Percentiles rank a stretch among this genome's conserved stretches.
These are phyloP conservation scores for Eucalyptus pauciflora DNA, from an alignment of 345 rosid species.

Conservation along the genomic window DNA sequence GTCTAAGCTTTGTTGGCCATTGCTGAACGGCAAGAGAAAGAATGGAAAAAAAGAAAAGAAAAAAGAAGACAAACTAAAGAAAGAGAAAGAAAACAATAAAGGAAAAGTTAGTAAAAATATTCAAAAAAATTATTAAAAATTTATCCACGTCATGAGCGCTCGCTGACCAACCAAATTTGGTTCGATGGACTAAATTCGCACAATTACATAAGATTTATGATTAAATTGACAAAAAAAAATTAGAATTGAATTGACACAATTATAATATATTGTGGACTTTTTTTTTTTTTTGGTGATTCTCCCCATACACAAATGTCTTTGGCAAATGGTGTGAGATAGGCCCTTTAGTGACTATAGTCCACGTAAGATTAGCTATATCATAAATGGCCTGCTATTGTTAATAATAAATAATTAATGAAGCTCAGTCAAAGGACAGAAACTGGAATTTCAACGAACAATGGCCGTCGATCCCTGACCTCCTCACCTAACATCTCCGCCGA, in stretches of 20 bases:
- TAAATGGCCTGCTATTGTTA: background rate
- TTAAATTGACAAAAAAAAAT: fast-evolving
- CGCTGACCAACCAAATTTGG: too few relatives aligned
- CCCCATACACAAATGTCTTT: too few relatives aligned
- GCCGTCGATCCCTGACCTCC: background rate
- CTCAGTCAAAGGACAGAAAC: background rate
- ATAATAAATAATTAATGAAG: too few relatives aligned
- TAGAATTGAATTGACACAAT: fast-evolving
- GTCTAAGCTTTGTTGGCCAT: fast-evolving
- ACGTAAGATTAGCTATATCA: background rate
- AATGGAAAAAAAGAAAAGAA: too few relatives aligned
- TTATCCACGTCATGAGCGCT: too few relatives aligned
- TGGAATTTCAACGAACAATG: background rate
- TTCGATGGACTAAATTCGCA: fast-evolving
- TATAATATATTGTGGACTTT: too few relatives aligned
- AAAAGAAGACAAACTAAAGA: too few relatives aligned
- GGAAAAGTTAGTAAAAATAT: too few relatives aligned
- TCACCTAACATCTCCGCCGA: background rate
- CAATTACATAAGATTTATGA: fast-evolving
- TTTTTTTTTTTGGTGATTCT: too few relatives aligned
- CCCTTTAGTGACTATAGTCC: background rate
- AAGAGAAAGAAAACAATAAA: too few relatives aligned
- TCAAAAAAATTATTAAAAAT: too few relatives aligned
- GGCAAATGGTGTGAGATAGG: too few relatives aligned
- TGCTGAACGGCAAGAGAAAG: fast-evolving